Evolutionary conservation across 148 eudicot genomes (phyloP).

Genomic region (Chenopodium album): DNA sequence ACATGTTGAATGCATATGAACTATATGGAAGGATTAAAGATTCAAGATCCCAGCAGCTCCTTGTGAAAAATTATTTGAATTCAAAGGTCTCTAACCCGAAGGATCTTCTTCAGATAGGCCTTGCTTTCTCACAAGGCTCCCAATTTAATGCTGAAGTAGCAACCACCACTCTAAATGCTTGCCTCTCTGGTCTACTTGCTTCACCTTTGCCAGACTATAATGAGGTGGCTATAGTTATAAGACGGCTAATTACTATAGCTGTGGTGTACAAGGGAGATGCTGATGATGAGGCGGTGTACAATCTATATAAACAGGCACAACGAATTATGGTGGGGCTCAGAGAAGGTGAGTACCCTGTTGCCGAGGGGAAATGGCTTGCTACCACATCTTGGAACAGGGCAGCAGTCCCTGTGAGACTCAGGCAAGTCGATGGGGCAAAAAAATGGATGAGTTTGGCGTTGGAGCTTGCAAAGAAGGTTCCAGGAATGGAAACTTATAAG

Average conservation of each 20-base stretch:
- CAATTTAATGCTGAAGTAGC: constrained; percentile 70
- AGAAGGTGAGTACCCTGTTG: constrained; percentile 80
- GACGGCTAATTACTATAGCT: constrained; percentile 58
- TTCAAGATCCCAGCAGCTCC: constrained; percentile 54
- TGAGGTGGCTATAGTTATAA: constrained; percentile 51
- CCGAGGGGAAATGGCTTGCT: constrained; percentile 93
- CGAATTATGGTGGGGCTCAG: constrained; percentile 87
- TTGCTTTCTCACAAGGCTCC: constrained; percentile 71
- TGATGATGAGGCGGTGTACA: constrained; percentile 63
- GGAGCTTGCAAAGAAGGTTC: constrained; percentile 79
- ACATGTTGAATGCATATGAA: constrained; percentile 68
- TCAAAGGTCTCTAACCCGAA: constrained; percentile 75
- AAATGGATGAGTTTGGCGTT: constrained; percentile 86
- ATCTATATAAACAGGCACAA: constrained; percentile 75
- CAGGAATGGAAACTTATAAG: constrained; percentile 68
- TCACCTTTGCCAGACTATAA: constrained; percentile 76
- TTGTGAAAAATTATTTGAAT: constrained; percentile 54
- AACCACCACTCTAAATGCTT: constrained; percentile 55
- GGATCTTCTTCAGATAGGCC: constrained; percentile 75
- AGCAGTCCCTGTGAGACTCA: constrained; percentile 66
- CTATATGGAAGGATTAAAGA: constrained; percentile 65
- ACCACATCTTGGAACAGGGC: constrained; percentile 98
- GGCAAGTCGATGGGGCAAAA: constrained; percentile 58
- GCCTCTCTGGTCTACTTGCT: constrained; percentile 66
- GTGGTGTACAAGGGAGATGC: constrained; percentile 56